These are phyloP conservation scores for Kockovaella imperatae DNA, from an alignment of 768 basidiomycete species.

Conservation along the genomic window DNA sequence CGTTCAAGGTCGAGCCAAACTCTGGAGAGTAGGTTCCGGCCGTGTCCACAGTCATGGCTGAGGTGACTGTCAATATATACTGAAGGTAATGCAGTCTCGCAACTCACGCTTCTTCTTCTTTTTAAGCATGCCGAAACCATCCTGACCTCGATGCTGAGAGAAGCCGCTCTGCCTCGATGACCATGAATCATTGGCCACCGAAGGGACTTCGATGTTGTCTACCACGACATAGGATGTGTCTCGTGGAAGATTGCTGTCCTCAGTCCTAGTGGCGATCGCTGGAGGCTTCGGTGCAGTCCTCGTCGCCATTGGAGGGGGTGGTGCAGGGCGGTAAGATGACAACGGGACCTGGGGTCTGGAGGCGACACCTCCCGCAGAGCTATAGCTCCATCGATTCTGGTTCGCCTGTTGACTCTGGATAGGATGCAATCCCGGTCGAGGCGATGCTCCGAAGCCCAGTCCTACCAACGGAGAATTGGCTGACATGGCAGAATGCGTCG, in stretches of 20 bases:
- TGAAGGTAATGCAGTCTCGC: neutral
- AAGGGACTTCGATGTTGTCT: slow-evolving; percentile 22
- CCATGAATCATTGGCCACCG: slow-evolving; percentile 20
- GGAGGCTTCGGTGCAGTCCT: slow-evolving; percentile 11
- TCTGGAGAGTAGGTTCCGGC: slow-evolving; percentile 30
- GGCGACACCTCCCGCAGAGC: slow-evolving; percentile 25
- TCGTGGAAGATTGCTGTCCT: slow-evolving; percentile 16
- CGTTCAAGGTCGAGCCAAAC: slow-evolving; percentile 10
- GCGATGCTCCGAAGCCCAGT: slow-evolving; percentile 35
- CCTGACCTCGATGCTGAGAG: slow-evolving; percentile 21
- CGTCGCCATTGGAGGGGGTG: neutral
- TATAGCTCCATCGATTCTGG: slow-evolving; percentile 35
- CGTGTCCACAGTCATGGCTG: slow-evolving; percentile 22
- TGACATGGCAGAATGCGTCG: slow-evolving; percentile 4
- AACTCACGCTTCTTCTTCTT: slow-evolving; percentile 32
- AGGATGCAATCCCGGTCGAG: slow-evolving; percentile 32
- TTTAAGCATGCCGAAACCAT: slow-evolving; percentile 37
- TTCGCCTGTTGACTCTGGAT: slow-evolving; percentile 7
- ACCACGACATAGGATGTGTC: slow-evolving; percentile 41
- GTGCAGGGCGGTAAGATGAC: slow-evolving; percentile 1
- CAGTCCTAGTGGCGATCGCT: slow-evolving; percentile 6
- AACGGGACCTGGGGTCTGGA: neutral
- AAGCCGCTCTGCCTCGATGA: slow-evolving; percentile 17
- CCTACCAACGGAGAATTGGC: slow-evolving; percentile 28
- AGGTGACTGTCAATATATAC: neutral